Percentiles rank a stretch among this genome's conserved stretches.
These are phyloP conservation scores for Yarrowia sp. DNA, from an alignment of 805 yeast species.

Conservation along the genomic window DNA sequence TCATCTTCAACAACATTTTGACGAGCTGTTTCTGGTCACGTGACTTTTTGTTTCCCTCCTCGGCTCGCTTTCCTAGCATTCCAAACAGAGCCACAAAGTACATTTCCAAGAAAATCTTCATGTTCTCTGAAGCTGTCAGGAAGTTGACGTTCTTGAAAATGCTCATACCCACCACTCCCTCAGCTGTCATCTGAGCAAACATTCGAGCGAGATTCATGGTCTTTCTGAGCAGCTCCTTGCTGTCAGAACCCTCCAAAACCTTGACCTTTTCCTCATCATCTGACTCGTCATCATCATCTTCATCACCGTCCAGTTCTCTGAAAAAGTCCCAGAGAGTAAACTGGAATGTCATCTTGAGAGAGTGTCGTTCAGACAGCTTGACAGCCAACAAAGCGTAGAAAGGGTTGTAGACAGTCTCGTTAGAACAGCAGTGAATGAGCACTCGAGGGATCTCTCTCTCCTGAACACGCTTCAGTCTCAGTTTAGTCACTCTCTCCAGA, in stretches of 20 bases:
- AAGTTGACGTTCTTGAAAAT: conserved; percentile 71
- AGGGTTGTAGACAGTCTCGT: conserved; percentile 84
- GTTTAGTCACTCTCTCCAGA: conserved; percentile 72
- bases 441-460: conserved; percentile 85
- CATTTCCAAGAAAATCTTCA: conserved; percentile 69
- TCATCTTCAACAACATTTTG: conserved; percentile 53
- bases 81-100: conserved; percentile 67
- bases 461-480: conserved; percentile 74
- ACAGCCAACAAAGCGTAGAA: conserved; percentile 79
- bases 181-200: conserved; percentile 72
- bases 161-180: conserved; percentile 71
- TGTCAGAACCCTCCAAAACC: conserved; percentile 36
- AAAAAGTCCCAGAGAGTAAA: conserved; percentile 85
- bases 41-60: conserved; percentile 36
- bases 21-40: conserved; percentile 51
- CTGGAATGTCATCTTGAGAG: conserved; percentile 78
- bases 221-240: conserved; percentile 46
- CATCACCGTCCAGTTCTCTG: conserved; percentile 63
- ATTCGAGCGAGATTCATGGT: conserved; percentile 74
- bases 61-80: conserved; percentile 48
- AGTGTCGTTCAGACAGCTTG: conserved; percentile 71
- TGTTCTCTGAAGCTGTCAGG: conserved; percentile 59
- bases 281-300: conserved; percentile 41
- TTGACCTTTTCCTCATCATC: conserved; percentile 38
- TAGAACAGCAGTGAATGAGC: conserved; percentile 77